phyloP scores from a whole-genome alignment of 208 protist genomes.

The Borovskyia barvae region DNA sequence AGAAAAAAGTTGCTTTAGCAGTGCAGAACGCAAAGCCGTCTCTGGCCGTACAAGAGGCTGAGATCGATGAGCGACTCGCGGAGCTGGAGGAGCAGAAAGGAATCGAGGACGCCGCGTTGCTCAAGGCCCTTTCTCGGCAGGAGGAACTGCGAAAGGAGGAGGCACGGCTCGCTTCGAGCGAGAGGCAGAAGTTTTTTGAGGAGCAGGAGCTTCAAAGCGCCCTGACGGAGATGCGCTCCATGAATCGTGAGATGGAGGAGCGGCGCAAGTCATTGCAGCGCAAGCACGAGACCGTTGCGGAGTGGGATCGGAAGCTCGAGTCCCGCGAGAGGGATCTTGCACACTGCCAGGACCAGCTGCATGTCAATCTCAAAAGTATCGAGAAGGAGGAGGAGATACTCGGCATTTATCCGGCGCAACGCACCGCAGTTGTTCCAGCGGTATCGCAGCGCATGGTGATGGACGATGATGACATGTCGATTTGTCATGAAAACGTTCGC shows the following conservation, averaged over 20 bases:
- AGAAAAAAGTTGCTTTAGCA: slow-evolving; percentile 41
- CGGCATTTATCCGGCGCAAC: slow-evolving; percentile 42
- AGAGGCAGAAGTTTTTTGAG: slow-evolving; percentile 45
- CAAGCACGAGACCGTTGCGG: slow-evolving; percentile 63
- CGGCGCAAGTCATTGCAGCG: slow-evolving; percentile 51
- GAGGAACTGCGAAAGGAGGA: slow-evolving; percentile 49
- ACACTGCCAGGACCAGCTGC: slow-evolving; percentile 65
- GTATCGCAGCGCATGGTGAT: slow-evolving; percentile 83
- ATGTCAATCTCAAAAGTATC: slow-evolving; percentile 49
- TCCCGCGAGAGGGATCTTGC: slow-evolving; percentile 65
- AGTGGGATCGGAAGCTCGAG: slow-evolving; percentile 77
- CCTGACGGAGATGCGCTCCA: slow-evolving; percentile 42
- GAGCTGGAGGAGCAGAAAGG: slow-evolving; percentile 35
- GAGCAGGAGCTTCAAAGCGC: slow-evolving; percentile 67
- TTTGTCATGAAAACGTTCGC: slow-evolving; percentile 71
- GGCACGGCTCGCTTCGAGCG: slow-evolving; percentile 30
- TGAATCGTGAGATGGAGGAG: slow-evolving; percentile 69
- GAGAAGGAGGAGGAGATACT: slow-evolving; percentile 57
- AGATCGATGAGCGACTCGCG: slow-evolving; percentile 40
- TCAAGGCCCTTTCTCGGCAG: slow-evolving; percentile 36
- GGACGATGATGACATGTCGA: slow-evolving; percentile 89
- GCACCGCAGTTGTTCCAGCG: slow-evolving; percentile 30
- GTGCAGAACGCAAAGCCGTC: slow-evolving; percentile 29
- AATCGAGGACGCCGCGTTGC: slow-evolving; percentile 40
- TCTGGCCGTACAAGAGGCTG: slow-evolving; percentile 51